These are phyloP conservation scores for Penicillium maclennaniae DNA, from an alignment of 495 filamentous ascomycete species.

Conservation along the genomic window DNA sequence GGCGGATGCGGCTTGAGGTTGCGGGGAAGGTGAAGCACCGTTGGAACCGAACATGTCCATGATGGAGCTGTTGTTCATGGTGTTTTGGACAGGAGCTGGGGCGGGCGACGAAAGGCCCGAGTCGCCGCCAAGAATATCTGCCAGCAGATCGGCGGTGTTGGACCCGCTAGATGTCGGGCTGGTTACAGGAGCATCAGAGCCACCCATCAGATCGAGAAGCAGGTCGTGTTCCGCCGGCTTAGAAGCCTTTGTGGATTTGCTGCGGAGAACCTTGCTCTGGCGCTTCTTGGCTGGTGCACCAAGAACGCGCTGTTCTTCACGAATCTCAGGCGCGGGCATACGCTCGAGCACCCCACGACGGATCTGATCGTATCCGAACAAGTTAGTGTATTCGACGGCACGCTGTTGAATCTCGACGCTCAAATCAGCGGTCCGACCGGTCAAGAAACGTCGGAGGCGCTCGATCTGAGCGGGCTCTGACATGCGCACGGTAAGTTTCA, in stretches of 20 bases:
- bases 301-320: conserved; percentile 84
- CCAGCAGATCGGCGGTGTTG: conserved; percentile 81
- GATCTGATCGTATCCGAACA: conserved; percentile 86
- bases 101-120: conserved; percentile 50
- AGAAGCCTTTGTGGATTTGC: conserved; percentile 66
- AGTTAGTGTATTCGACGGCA: conserved; percentile 89
- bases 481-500: conserved; percentile 92
- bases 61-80: conserved; percentile 67
- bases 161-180: conserved; percentile 57
- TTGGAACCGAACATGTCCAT: conserved; percentile 72
- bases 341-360: conserved; percentile 88
- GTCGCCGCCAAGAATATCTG: conserved; percentile 68
- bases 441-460: conserved; percentile 72
- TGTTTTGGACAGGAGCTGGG: conserved; percentile 44
- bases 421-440: conserved; percentile 70
- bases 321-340: conserved; percentile 96
- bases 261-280: conserved; percentile 64
- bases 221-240: conserved; percentile 88
- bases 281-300: conserved; percentile 81
- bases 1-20: conserved; percentile 35
- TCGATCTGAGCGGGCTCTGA: conserved; percentile 79
- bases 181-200: conserved; percentile 56
- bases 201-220: conserved; percentile 89
- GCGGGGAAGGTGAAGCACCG: conserved; percentile 38
- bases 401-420: conserved; percentile 96